phyloP scores from a whole-genome alignment of 23 red algal genomes.

The Chondrus crispus region DNA sequence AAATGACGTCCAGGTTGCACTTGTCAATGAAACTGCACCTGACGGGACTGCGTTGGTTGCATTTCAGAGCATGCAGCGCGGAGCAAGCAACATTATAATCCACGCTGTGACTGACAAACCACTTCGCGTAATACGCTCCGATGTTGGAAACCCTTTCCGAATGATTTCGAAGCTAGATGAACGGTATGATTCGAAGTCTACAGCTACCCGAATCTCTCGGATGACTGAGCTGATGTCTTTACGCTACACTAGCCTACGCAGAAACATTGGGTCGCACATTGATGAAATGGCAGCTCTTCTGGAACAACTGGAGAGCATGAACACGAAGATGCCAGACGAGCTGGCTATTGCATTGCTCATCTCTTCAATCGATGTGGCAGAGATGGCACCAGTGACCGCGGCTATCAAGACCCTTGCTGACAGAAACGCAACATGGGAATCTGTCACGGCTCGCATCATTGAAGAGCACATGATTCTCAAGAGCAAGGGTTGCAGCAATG shows the following conservation, averaged over 20 bases:
- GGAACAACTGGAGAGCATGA: not conserved
- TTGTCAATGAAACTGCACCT: not conserved
- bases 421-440: slow-evolving; percentile 10
- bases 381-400: slow-evolving; percentile 2
- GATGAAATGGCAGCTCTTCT: slow-evolving; percentile 10
- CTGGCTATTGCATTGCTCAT: not conserved
- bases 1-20: not conserved
- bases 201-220: slow-evolving; percentile 13
- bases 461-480: not conserved
- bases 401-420: slow-evolving; percentile 37
- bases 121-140: slow-evolving; percentile 11
- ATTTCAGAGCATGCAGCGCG: not conserved
- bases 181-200: slow-evolving; percentile 15
- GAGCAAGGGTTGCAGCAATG: not conserved
- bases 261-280: slow-evolving; percentile 9
- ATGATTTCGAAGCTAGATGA: slow-evolving; percentile 15
- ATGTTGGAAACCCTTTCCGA: slow-evolving; percentile 3
- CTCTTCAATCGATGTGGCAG: not conserved
- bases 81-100: slow-evolving; percentile 21
- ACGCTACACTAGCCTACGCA: not conserved
- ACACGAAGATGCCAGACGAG: not conserved
- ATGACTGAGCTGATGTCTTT: slow-evolving; percentile 24
- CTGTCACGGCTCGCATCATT: not conserved
- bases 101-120: not conserved
- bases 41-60: not conserved